These are phyloP conservation scores for Pseudomassariella vexata DNA, from an alignment of 2,329 filamentous ascomycete species.

Conservation along the genomic window DNA sequence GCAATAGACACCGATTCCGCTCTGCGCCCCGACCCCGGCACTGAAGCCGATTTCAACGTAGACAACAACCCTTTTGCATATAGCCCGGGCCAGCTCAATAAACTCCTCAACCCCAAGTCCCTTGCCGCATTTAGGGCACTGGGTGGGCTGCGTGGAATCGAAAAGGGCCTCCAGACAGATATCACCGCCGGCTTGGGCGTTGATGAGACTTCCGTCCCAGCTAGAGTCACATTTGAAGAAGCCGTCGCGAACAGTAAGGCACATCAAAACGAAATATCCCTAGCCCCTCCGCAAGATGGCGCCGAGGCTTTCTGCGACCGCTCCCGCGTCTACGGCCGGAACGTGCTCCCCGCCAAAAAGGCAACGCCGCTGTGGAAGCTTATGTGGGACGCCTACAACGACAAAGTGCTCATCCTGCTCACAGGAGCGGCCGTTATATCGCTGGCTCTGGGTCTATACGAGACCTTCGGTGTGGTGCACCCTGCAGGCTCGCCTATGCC, in stretches of 20 bases:
- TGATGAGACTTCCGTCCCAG: conserved; percentile 49
- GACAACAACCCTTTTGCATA: conserved; percentile 70
- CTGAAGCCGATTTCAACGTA: conserved; percentile 62
- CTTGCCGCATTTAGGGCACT: conserved; percentile 64
- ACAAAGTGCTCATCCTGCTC: conserved; percentile 66
- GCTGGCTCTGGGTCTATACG: conserved; percentile 63
- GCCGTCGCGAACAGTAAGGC: conserved; percentile 17
- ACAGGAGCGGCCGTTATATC: conserved; percentile 65
- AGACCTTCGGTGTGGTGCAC: conserved; percentile 47
- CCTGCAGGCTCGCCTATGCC: conserved; percentile 30
- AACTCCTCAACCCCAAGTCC: conserved; percentile 71
- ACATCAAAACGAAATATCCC: conserved; percentile 11
- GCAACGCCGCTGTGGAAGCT: conserved; percentile 52
- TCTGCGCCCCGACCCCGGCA: conserved; percentile 62
- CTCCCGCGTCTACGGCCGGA: conserved; percentile 54
- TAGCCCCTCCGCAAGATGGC: conserved; percentile 6
- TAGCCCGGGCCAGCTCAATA: conserved; percentile 66
- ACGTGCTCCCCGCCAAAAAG: conserved; percentile 55
- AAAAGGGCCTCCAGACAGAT: conserved; percentile 63
- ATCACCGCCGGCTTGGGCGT: conserved; percentile 58
- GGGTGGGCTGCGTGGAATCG: conserved; percentile 63
- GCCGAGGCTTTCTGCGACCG: conserved; percentile 39
- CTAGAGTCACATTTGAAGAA: conserved; percentile 24
- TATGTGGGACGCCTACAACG: conserved; percentile 67
- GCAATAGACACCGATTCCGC: conserved; percentile 37